These are phyloP conservation scores for Trifolium repens DNA, from an alignment of 306 rosid species.

Conservation along the genomic window DNA sequence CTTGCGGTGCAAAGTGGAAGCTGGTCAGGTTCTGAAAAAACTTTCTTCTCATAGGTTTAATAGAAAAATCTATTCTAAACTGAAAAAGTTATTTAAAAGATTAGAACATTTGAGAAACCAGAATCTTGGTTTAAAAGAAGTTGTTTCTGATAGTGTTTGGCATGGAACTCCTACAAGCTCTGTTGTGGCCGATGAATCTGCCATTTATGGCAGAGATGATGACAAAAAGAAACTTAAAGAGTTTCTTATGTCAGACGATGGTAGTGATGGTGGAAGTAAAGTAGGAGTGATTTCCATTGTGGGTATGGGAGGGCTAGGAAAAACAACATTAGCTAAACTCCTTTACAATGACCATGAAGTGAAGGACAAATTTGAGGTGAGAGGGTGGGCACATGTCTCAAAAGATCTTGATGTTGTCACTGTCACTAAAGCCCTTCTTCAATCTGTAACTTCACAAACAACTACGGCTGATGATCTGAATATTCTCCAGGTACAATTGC, in stretches of 20 bases:
- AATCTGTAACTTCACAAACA: slow-evolving; percentile 14
- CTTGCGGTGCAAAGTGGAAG: not conserved
- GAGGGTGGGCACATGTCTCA: slow-evolving; percentile 40
- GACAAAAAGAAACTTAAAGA: slow-evolving; percentile 13
- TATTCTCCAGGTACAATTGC: slow-evolving; percentile 32
- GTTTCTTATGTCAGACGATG: slow-evolving; percentile 22
- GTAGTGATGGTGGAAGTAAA: too few relatives aligned
- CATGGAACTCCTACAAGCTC: slow-evolving; percentile 26
- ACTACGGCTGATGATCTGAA: not conserved
- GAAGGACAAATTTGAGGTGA: slow-evolving; percentile 3
- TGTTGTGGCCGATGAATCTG: slow-evolving; percentile 23
- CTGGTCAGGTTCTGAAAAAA: slow-evolving; percentile 39
- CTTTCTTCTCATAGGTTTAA: slow-evolving; percentile 28
- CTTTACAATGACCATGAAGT: slow-evolving; percentile 25
- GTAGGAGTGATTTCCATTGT: not conserved
- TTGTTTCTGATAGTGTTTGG: slow-evolving; percentile 10
- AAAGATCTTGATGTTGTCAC: slow-evolving; percentile 42
- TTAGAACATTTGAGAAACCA: not conserved
- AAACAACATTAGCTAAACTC: slow-evolving; percentile 44
- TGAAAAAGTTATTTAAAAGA: slow-evolving; percentile 24
- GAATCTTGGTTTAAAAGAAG: slow-evolving; percentile 15
- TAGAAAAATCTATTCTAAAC: slow-evolving; percentile 35
- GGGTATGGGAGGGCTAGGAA: slow-evolving; percentile 25
- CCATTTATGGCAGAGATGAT: slow-evolving; percentile 7
- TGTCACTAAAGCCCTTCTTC: slow-evolving; percentile 18